Base-by-base conservation (phyloP, 2,329 filamentous ascomycete genomes). In the Bipolaris gigantea region DNA sequence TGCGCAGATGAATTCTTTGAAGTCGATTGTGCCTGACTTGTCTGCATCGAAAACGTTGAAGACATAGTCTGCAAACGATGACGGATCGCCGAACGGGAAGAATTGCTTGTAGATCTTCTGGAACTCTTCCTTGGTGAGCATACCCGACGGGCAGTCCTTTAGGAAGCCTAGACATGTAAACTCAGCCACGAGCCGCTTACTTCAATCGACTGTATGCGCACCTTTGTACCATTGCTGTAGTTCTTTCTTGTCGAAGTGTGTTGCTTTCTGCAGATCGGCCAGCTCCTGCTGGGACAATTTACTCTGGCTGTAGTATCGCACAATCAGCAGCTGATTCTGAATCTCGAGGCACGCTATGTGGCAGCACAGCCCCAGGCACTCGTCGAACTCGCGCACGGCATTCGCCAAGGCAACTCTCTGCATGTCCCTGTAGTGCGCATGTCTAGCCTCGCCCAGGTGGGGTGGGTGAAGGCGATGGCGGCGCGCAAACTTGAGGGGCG, bases 201-300 rank as follows among this genome's bases (percentile, higher is more conserved):
- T 27, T 40, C 33, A 23, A 13, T 21, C 10, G 16, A 41, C 5
- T 43, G 34, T 33, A 16, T 53, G 71, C 85, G 61, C 77, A 96
- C 94, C 94, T 84, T 97, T 97, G 79, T 99, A 97, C 94, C 94
- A 99, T 86, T 97, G 93, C 76, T 99, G 94, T 74, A 99, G 79
- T 79, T 99, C 94, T 82, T 97, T 97, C 87, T 97, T 97, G 79
- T 99, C 94, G 73, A 99, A 99, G 78, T 97, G 92, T 61, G 94
- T 99, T 57, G 92, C 92, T 81, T 91, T 94, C 76, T 97, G 92
- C 65, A 99, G 86, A 78, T 99, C 94, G 64, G 85, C 85, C 73
- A 99, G 89, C 83, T 99, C 92, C 77, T 96, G 89, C 75, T 94
- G 90, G 55, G 92, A 96, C 75, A 99, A 89, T 82, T 97, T 99